phyloP scores from a whole-genome alignment of 495 filamentous ascomycete genomes.

The Xanthoparmelia taractica region DNA sequence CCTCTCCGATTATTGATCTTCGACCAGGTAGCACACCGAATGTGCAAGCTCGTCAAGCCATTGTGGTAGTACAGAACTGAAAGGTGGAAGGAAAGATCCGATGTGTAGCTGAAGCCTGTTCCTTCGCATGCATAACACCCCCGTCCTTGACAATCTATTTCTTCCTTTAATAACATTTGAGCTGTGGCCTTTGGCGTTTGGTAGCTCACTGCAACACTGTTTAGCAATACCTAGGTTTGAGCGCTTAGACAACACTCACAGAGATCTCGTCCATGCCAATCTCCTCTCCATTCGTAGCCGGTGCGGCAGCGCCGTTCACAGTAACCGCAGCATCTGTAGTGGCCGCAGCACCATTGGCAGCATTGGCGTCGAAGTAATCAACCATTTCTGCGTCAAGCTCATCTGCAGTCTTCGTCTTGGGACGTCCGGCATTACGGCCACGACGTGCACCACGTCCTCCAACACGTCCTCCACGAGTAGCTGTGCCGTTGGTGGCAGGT shows the following conservation, averaged over 20 bases:
- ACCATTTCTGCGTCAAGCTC: conserved; percentile 92
- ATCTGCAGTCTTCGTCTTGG: conserved; percentile 81
- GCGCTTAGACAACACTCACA: not conserved
- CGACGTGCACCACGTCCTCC: conserved; percentile 40
- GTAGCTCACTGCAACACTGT: conserved; percentile 1
- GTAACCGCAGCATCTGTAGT: conserved; percentile 38
- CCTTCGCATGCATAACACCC: not conserved
- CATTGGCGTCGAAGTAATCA: conserved; percentile 65
- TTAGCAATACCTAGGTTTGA: not conserved
- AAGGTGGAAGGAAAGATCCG: not conserved
- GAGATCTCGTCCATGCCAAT: conserved; percentile 48
- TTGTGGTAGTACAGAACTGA: conserved; percentile 5
- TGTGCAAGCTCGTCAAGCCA: conserved; percentile 4
- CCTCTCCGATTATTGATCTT: conserved; percentile 7
- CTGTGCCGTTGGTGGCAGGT: conserved; percentile 34
- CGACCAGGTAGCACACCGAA: conserved; percentile 1
- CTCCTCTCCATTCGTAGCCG: conserved; percentile 36
- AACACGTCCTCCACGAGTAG: conserved; percentile 35
- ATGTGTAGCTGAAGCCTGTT: conserved; percentile 3
- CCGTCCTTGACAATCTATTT: conserved; percentile 4
- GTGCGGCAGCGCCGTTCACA: conserved; percentile 35
- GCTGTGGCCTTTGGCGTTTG: not conserved
- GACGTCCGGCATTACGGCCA: conserved; percentile 49
- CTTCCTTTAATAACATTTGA: not conserved
- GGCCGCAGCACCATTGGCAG: conserved; percentile 31